Evolutionary conservation across 2,329 filamentous ascomycete species (phyloP).

Genomic region (Epichloe gansuensis): DNA sequence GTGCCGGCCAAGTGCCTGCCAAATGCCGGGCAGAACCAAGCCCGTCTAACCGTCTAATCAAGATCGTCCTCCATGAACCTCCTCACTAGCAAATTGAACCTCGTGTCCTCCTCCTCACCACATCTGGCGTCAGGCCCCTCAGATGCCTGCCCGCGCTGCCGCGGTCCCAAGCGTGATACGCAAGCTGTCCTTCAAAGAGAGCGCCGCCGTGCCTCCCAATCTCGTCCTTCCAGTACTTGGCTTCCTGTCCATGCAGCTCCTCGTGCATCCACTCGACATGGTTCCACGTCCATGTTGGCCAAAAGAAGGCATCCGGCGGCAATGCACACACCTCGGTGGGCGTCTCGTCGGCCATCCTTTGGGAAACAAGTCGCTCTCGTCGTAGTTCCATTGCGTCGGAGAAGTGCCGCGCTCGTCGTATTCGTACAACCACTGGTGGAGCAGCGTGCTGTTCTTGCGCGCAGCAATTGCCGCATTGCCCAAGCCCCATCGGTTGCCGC

Average conservation of each 20-base stretch:
- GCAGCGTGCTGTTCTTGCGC: conserved; percentile 8
- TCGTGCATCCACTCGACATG: conserved; percentile 11
- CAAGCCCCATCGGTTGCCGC: conserved; percentile 7
- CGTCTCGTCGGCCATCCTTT: conserved; percentile 1
- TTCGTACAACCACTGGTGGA: conserved; percentile 7
- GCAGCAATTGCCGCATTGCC: conserved; percentile 9
- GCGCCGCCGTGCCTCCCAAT: conserved; percentile 7
- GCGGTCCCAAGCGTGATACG: conserved; percentile 10
- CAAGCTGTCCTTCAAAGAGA: conserved; percentile 9
- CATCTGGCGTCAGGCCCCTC: conserved; percentile 1
- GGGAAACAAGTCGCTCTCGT: conserved; percentile 6
- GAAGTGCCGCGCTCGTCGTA: conserved; percentile 1
- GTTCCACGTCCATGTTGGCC: conserved; percentile 9
- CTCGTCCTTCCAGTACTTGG: conserved; percentile 3
- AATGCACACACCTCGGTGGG: conserved; percentile 6
- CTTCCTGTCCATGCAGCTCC: conserved; percentile 1
- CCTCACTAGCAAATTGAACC: conserved; percentile 10
- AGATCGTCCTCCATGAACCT: conserved; percentile 9
- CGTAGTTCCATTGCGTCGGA: conserved; percentile 1
- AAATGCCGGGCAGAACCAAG: too few species aligned
- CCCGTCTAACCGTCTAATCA: neutral
- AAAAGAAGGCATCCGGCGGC: conserved; percentile 9
- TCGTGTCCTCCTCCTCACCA: conserved; percentile 7
- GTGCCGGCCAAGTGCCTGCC: too few species aligned
- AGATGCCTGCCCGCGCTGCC: conserved; percentile 4